Evolutionary conservation across 805 yeast genomes (phyloP).

Genomic region (Starmerella potacharoeniae): DNA sequence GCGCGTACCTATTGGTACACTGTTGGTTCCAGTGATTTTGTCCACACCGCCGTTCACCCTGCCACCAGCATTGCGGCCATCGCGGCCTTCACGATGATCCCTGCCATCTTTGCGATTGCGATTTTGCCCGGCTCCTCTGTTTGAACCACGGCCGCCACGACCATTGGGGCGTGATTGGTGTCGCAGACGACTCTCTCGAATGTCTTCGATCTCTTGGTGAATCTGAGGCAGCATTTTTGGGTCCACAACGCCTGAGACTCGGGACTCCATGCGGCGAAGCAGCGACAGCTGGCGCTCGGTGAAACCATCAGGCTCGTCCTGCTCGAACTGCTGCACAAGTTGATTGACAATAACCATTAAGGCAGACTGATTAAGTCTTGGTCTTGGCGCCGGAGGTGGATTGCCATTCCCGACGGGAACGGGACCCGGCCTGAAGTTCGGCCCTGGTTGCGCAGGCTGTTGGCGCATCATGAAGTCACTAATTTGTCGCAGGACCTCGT

Average conservation of each 20-base stretch:
- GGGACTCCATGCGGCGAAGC: slow-evolving; percentile 25
- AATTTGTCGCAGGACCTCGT: slow-evolving; percentile 55
- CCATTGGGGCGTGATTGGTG: slow-evolving; percentile 6
- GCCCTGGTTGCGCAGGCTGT: slow-evolving; percentile 2
- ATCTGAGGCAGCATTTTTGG: slow-evolving; percentile 24
- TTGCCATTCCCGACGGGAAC: background rate
- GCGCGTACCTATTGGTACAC: slow-evolving; percentile 17
- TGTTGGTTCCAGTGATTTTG: slow-evolving; percentile 15
- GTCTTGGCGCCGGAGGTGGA: slow-evolving; percentile 9
- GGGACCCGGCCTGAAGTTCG: background rate
- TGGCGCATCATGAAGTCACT: slow-evolving; percentile 47
- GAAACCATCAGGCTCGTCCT: slow-evolving; percentile 22
- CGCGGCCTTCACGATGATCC: background rate
- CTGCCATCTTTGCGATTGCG: background rate
- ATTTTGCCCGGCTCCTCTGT: background rate
- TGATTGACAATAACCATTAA: slow-evolving; percentile 27
- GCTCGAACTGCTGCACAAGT: slow-evolving; percentile 18
- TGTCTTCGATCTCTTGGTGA: slow-evolving; percentile 25
- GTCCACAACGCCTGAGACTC: slow-evolving; percentile 26
- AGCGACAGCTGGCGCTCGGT: slow-evolving; percentile 26
- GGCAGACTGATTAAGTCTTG: slow-evolving; percentile 23
- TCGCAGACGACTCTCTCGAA: slow-evolving; percentile 8
- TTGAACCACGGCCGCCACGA: background rate
- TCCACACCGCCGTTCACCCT: slow-evolving; percentile 6
- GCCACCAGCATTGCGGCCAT: background rate